phyloP scores from a whole-genome alignment of 208 protist species.

The Crithidia expoeki region DNA sequence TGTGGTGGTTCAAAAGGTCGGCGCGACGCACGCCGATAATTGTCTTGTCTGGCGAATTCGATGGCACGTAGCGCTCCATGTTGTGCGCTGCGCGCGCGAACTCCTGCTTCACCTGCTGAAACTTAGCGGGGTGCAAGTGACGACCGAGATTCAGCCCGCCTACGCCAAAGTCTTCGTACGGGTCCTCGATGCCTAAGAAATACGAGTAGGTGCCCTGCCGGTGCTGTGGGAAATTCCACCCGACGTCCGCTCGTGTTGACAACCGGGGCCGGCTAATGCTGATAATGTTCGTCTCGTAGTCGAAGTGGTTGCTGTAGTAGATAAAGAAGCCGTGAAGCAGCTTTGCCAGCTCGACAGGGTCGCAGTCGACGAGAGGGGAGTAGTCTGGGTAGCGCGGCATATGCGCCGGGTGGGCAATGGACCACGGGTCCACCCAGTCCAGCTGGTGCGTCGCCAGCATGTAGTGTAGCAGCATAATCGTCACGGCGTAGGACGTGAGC shows the following conservation, averaged over 20 bases:
- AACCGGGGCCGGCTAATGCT: slow-evolving; percentile 77
- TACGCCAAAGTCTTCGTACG: slow-evolving; percentile 85
- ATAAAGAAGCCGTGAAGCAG: slow-evolving; percentile 89
- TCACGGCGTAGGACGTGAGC: slow-evolving; percentile 91
- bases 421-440: slow-evolving; percentile 87
- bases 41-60: slow-evolving; percentile 79
- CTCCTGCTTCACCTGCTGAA: slow-evolving; percentile 89
- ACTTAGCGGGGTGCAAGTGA: slow-evolving; percentile 87
- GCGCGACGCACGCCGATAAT: slow-evolving; percentile 79
- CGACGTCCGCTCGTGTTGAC: slow-evolving; percentile 60
- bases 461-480: slow-evolving; percentile 87
- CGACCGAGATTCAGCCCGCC: slow-evolving; percentile 89
- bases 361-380: slow-evolving; percentile 72
- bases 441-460: slow-evolving; percentile 79
- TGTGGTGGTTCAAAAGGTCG: slow-evolving; percentile 44
- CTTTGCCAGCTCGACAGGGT: slow-evolving; percentile 67
- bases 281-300: slow-evolving; percentile 82
- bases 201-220: slow-evolving; percentile 86
- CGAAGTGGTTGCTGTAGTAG: slow-evolving; percentile 84
- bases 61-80: slow-evolving; percentile 82
- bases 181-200: slow-evolving; percentile 85
- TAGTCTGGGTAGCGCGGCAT: slow-evolving; percentile 88
- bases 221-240: slow-evolving; percentile 82
- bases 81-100: slow-evolving; percentile 78
- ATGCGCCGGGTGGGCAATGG: slow-evolving; percentile 83